phyloP scores from a whole-genome alignment of 345 rosid genomes.

The Dimocarpus longan region DNA sequence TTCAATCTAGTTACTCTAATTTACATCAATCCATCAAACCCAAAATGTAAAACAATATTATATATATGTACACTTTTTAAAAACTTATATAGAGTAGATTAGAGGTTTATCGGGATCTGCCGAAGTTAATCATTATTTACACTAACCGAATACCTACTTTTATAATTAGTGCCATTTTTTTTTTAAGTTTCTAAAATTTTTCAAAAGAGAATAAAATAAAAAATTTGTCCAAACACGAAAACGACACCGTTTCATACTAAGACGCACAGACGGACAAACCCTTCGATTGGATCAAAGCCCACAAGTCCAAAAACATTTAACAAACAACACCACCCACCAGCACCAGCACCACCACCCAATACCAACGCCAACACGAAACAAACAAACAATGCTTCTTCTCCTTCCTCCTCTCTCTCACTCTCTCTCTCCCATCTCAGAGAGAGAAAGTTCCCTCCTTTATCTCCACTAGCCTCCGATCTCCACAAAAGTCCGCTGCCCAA shows the following conservation, averaged over 20 bases:
- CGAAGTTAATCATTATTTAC: too few species aligned
- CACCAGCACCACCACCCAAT: slow-evolving; percentile 9
- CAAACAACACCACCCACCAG: slow-evolving; percentile 1
- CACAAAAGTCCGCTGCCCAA: too few species aligned
- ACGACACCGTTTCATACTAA: slow-evolving; percentile 7
- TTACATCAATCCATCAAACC: background rate
- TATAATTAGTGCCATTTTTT: too few species aligned
- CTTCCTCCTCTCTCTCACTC: background rate
- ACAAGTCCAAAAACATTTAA: background rate
- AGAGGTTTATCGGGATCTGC: too few species aligned
- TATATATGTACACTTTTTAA: too few species aligned
- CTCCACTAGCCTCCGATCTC: background rate
- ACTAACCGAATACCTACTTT: too few species aligned
- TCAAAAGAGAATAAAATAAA: background rate
- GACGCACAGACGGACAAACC: background rate
- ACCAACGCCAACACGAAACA: background rate
- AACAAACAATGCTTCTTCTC: background rate
- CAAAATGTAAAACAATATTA: too few species aligned
- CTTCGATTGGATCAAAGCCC: slow-evolving; percentile 23
- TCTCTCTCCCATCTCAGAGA: slow-evolving; percentile 23
- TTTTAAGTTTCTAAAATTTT: too few species aligned
- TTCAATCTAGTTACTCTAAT: background rate
- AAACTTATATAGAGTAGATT: too few species aligned
- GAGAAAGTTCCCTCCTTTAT: slow-evolving; percentile 22
- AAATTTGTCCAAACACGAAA: background rate